Evolutionary conservation across 768 basidiomycete genomes (phyloP), one percentile per base, ranked within the genome.

Genomic region (Tubosaeta sp.): DNA sequence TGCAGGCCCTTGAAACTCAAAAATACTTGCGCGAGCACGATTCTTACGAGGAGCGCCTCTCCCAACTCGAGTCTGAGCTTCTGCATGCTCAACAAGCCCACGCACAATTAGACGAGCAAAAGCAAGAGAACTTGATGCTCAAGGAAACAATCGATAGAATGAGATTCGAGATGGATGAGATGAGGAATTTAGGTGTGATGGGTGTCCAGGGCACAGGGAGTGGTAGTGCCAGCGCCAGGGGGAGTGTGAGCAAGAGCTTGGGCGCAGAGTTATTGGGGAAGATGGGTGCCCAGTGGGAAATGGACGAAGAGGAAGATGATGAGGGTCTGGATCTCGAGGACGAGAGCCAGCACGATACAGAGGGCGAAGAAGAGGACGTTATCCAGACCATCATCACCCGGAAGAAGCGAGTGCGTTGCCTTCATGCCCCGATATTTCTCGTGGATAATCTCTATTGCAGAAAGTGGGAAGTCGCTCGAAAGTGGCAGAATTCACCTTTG

Each of bases 91-190:
- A 86, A 46, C 78, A 83, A 58, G 84, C 87, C 1, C 84, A 90
- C 47, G 78, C 74, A 0, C 79, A 83, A 52, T 77, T 96, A 32
- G 91, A 94, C 52, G 86, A 88, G 59, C 94, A 97, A 74, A 96
- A 96, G 73, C 90, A 92, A 61, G 91, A 94, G 75, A 97, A 96
- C 61, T 65, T 95, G 57, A 70, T 91, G 62, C 76, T 97, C 53
- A 95, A 95, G 65, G 94, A 97, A 75, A 96, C 94, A 2, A 97
- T 97, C 58, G 94, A 96, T 65, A 80, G 93, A 42, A 86, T 96
- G 81, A 78, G 90, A 29, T 95, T 87, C 57, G 94, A 97, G 60
- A 82, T 97, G 77, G 94, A 97, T 59, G 92, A 94, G 69, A 81
- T 94, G 76, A 77, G 92, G 35, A 81, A 72, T 46, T 71, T 67